A percentile compares a stretch with the other conserved stretches of the same genome.
Conservation (phyloP, 139 green algal species). For the Dunaliella sp. region DNA sequence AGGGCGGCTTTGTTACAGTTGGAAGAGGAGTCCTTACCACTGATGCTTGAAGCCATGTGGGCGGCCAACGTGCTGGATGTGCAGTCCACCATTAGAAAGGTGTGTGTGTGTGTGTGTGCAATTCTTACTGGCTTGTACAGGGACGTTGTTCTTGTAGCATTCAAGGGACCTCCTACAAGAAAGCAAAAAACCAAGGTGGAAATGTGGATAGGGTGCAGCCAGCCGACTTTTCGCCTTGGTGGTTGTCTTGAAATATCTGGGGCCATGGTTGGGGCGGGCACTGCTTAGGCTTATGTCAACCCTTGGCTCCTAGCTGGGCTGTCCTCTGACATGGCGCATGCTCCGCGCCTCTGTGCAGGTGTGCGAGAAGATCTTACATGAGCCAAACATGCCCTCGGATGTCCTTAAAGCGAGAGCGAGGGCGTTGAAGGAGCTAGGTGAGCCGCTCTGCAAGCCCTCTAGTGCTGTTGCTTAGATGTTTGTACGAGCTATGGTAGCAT, state of each 20-base stretch:
- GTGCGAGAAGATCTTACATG: constrained; percentile 33
- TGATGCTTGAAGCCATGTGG: constrained; percentile 94
- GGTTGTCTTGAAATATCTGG: too few relatives aligned
- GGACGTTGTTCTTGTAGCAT: neutral
- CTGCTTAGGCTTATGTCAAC: too few relatives aligned
- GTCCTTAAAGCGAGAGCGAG: constrained; percentile 25
- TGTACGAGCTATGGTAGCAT: too few relatives aligned
- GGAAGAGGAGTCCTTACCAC: constrained; percentile 71
- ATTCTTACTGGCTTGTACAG: neutral
- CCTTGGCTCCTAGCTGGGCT: too few relatives aligned
- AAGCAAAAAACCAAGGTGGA: neutral
- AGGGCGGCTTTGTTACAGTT: constrained; percentile 41
- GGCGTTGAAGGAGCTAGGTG: constrained; percentile 38
- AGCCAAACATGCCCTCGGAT: constrained; percentile 17
- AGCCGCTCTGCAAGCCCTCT: neutral
- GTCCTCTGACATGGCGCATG: too few relatives aligned
- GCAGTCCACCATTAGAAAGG: constrained; percentile 74
- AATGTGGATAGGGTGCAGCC: neutral
- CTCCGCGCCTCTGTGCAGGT: constrained; percentile 25
- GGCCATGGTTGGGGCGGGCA: too few relatives aligned
- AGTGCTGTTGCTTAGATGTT: neutral
- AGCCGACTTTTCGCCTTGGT: neutral
- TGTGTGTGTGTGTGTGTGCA: constrained; percentile 13
- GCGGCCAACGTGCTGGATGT: constrained; percentile 90
- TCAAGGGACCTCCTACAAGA: neutral